These are phyloP conservation scores for Aureobasidium sp. DNA, from an alignment of 2,329 filamentous ascomycete genomes.

Conservation along the genomic window DNA sequence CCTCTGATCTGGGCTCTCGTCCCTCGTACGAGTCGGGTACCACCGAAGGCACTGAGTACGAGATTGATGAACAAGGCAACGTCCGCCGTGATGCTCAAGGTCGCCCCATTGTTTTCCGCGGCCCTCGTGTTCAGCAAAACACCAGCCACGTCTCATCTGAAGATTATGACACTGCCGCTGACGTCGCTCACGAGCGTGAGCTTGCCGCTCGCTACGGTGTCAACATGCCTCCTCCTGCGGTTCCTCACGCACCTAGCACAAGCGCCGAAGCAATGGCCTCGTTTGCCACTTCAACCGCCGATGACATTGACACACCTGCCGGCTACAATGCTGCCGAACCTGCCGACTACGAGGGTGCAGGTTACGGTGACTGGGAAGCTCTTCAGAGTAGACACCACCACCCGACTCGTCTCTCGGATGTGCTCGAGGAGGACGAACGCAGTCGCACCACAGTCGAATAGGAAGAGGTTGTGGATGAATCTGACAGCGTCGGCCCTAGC, in stretches of 20 bases:
- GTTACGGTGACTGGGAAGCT: constrained; percentile 63
- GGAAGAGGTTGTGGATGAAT: not conserved
- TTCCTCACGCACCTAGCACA: constrained; percentile 25
- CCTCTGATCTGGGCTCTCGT: constrained; percentile 36
- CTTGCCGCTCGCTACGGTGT: constrained; percentile 41
- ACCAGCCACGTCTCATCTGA: constrained; percentile 39
- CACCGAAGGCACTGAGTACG: constrained; percentile 68
- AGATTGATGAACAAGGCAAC: constrained; percentile 54
- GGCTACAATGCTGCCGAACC: constrained; percentile 23
- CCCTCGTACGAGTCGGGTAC: constrained; percentile 39
- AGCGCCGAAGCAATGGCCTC: constrained; percentile 30
- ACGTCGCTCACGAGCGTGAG: constrained; percentile 43
- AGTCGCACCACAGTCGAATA: constrained; percentile 27
- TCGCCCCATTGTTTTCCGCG: constrained; percentile 49
- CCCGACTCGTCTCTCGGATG: constrained; percentile 80
- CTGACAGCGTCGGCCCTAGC: not conserved
- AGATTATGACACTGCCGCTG: constrained; percentile 49
- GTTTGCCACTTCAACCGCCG: constrained; percentile 20
- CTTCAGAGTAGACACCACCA: constrained; percentile 71
- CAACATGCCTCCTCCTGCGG: constrained; percentile 21
- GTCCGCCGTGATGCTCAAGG: constrained; percentile 57
- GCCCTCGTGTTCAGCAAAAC: not conserved
- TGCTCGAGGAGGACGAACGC: constrained; percentile 73
- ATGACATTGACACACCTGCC: constrained; percentile 7
- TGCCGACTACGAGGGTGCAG: constrained; percentile 43